Conservation (phyloP, 2,329 filamentous ascomycete genomes). For the Trichoderma sp. region DNA sequence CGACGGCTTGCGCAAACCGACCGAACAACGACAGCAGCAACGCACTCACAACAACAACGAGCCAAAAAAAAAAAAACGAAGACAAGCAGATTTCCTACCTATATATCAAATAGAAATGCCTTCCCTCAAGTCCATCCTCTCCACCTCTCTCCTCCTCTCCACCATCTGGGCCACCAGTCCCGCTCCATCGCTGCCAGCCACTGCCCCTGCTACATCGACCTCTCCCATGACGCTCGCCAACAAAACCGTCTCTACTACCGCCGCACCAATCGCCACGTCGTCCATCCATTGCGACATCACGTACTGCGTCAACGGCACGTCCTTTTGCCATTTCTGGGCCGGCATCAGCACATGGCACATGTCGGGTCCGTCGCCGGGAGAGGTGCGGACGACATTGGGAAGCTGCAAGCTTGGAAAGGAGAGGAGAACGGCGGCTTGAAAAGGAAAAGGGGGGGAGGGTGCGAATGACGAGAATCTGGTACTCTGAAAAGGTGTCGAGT, state of each 20-base stretch:
- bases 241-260: neutral
- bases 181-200: neutral
- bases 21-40: neutral
- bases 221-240: neutral
- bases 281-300: slow-evolving; percentile 36
- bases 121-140: slow-evolving; percentile 2
- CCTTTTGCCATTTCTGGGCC: slow-evolving; percentile 45
- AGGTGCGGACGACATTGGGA: slow-evolving; percentile 39
- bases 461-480: neutral
- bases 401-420: slow-evolving; percentile 22
- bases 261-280: neutral
- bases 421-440: slow-evolving; percentile 1
- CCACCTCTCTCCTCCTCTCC: slow-evolving; percentile 21
- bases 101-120: neutral
- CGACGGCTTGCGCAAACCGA: neutral
- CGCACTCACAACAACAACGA: neutral
- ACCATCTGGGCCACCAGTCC: neutral
- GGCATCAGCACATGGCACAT: slow-evolving; percentile 42
- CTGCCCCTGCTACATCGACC: neutral
- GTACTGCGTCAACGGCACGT: slow-evolving; percentile 40
- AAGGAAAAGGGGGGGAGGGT: too few relatives aligned
- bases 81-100: neutral
- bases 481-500: neutral
- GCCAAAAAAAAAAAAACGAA: neutral
- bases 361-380: slow-evolving; percentile 41